Evolutionary conservation across 306 rosid species (phyloP), one percentile per base, ranked within the genome.

Genomic region (Mimosa bimucronata): DNA sequence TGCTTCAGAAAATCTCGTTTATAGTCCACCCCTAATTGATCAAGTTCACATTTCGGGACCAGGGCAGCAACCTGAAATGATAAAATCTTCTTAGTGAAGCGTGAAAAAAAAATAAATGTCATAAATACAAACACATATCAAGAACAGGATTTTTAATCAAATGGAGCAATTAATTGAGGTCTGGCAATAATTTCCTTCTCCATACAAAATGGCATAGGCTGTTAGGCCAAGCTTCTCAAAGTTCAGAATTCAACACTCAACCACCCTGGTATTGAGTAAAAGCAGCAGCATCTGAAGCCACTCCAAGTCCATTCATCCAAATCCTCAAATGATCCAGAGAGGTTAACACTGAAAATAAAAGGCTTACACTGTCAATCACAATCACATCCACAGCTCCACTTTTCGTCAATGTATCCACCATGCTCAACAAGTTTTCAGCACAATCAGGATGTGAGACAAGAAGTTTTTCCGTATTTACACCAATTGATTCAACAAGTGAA

Each of bases 281-380:
- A 65, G 25, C 71, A 73, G 19, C 71, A 34, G 38, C 38, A 34
- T 34, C 38, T 34, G 38, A 34, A 34, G 38, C 38, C 38, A 34
- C 38, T 34, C 38, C 38, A 34, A 34, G 38, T 75, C 65, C 30
- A 67, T 60, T 31, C 21, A 76, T 68, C 48, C 83, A 67, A 53
- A 83, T 67, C 66, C 66, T 73, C 68, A 13, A 26, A 23, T 25
- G 45, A 67, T 57, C 2, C 29, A n/a, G 13, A 79, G 41, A 50
- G 48, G 68, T 71, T 38, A 76, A 9, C 31, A 53, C 57, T 13
- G 16, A 66, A 68, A 68, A 16, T 46, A 7, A 29, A 19, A 57
- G 44, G 85, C 98, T 91, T 82, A 94, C 98, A 79, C 97, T 94
- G 83, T 94, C 95, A 83, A 94, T 87, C 82, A 94, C 98, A 84